Base-by-base conservation (phyloP, 306 rosid species). In the Senna tora region DNA sequence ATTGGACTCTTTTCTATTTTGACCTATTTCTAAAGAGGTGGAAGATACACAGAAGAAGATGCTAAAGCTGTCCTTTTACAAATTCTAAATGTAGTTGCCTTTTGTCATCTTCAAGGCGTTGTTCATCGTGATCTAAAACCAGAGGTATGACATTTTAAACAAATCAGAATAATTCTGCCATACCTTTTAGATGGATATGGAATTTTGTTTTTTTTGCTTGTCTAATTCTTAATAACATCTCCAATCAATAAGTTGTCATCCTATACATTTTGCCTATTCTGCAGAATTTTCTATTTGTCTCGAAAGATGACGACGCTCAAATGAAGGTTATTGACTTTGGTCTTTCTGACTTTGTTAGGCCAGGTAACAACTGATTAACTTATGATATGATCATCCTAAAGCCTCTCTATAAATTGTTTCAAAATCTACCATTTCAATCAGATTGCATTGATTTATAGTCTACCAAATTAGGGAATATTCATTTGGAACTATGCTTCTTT, bases 71-170 rank as follows among this genome's bases (percentile, higher is more conserved):
- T 91, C 77, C 73, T 91, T 78, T 78, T 84, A 65, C 98, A 93
- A 84, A 91, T 89, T 72, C 80, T 89, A 41, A 78, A 78, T 75
- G 98, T 87, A 21, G 90, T 82, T 69, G 81, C 98, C 45, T 91
- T 69, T 77, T 90, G 92, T 75, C 98, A 93, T 86, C 92, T 89
- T 77, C 97, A 91, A 80, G 96, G 98, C 43, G 97, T 93, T 38
- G 94, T 91, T 59, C 98, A 91, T 59, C 96, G 96, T 53, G 98
- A 93, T 78, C 86, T 93, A 62, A 93, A 93, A 84, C 98, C 97
- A 59, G 98, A 93, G 97, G 97, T 93, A 78, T 64, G 47, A 9
- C 43, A 50, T 33, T 61, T 9, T 61, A 14, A 16, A 69, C 66
- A 25, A 25, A 52, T 34, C 41, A 72, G 41, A 45, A 67, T 47